phyloP scores from a whole-genome alignment of 73 alveolate species.

The Tetrahymena borealis region DNA sequence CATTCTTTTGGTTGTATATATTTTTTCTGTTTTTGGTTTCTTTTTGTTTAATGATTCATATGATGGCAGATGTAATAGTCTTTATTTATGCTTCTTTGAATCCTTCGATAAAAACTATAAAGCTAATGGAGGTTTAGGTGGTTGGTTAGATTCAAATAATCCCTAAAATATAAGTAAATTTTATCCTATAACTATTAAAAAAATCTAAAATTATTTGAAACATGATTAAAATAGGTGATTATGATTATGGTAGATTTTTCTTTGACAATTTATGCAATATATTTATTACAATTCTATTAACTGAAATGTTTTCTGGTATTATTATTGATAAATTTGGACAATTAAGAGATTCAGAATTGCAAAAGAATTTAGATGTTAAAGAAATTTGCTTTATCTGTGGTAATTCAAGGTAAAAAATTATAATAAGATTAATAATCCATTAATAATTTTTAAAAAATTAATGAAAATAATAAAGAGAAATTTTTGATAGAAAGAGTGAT shows the following conservation, averaged over 20 bases:
- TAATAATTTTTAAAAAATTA: not conserved
- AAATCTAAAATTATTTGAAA: not conserved
- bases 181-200: not conserved
- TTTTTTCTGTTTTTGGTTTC: constrained; percentile 52
- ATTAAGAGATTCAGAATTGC: constrained; percentile 76
- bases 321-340: constrained; percentile 89
- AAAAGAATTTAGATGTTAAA: constrained; percentile 73
- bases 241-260: constrained; percentile 36
- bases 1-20: constrained; percentile 51
- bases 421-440: not conserved
- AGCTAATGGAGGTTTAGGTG: constrained; percentile 76
- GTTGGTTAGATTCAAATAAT: constrained; percentile 24
- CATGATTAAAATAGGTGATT: not conserved
- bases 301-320: constrained; percentile 57
- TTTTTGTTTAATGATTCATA: constrained; percentile 42
- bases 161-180: not conserved
- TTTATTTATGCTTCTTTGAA: constrained; percentile 52
- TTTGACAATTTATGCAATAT: constrained; percentile 36
- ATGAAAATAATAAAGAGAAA: constrained; percentile 66
- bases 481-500: constrained; percentile 66
- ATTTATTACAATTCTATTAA: constrained; percentile 26
- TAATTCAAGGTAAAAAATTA: not conserved
- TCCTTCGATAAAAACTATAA: constrained; percentile 65
- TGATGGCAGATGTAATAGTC: constrained; percentile 43
- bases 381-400: constrained; percentile 92